Percentiles rank a stretch among this genome's conserved stretches.
Conservation (phyloP, 148 eudicot genomes). For the Polygonum maritimum region DNA sequence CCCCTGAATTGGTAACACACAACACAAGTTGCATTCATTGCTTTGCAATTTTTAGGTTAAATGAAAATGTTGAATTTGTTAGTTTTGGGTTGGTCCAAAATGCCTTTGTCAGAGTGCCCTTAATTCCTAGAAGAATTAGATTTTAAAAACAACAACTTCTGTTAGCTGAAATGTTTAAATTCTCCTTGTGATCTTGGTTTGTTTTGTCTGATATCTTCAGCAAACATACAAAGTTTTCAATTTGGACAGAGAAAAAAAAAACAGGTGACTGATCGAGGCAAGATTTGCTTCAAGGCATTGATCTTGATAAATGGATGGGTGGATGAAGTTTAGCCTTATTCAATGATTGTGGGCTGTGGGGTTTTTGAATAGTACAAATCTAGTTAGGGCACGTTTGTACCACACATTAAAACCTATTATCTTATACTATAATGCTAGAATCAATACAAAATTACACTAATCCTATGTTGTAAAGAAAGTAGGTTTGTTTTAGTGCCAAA, state of each 20-base stretch:
- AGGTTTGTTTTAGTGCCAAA: too few relatives aligned
- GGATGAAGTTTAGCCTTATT: background rate
- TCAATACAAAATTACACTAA: too few relatives aligned
- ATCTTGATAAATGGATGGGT: background rate
- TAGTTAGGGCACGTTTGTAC: background rate
- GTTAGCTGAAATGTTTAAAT: background rate
- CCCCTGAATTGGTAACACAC: background rate
- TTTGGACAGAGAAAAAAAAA: background rate
- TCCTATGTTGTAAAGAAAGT: too few relatives aligned
- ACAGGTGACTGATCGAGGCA: background rate
- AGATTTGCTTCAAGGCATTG: background rate
- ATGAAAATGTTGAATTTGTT: background rate
- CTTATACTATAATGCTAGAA: too few relatives aligned
- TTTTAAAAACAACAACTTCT: background rate
- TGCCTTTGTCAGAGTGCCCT: background rate
- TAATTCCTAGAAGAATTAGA: background rate
- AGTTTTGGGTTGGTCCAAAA: background rate
- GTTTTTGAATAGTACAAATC: background rate
- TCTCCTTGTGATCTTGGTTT: background rate
- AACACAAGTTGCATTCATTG: background rate
- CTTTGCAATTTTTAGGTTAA: background rate
- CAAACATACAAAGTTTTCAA: background rate
- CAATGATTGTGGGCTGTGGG: constrained; percentile 1
- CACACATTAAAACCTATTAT: too few relatives aligned
- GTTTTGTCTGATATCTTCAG: background rate